A percentile compares a stretch with the other conserved stretches of the same genome.
Evolutionary conservation across 129 eudicot species (phyloP).

Genomic region (Flaveria brownii): DNA sequence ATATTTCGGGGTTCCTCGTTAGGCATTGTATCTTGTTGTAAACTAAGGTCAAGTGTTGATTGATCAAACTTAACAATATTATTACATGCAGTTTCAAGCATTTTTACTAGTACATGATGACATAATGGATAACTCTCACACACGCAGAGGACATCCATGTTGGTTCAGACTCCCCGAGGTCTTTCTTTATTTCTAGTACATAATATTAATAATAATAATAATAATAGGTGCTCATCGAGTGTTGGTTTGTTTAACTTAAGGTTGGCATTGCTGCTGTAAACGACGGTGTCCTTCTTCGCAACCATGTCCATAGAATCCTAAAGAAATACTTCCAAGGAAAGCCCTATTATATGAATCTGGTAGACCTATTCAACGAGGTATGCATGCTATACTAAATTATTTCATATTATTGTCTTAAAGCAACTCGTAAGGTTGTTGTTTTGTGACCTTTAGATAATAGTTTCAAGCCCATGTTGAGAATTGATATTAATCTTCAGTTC

Average conservation of each 20-base stretch:
- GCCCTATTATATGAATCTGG: conserved; percentile 59
- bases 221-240: not conserved
- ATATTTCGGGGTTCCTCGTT: too few species aligned
- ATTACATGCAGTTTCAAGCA: conserved; percentile 61
- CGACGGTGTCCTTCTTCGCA: conserved; percentile 73
- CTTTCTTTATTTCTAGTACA: not conserved
- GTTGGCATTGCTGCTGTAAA: conserved; percentile 76
- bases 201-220: not conserved
- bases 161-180: conserved; percentile 80
- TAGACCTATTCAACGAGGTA: conserved; percentile 77
- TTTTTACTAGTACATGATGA: conserved; percentile 76
- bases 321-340: conserved; percentile 51
- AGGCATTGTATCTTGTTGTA: too few species aligned
- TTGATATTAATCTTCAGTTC: not conserved
- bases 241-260: conserved; percentile 34
- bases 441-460: not conserved
- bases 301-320: conserved; percentile 66
- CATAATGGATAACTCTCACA: conserved; percentile 63
- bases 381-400: not conserved
- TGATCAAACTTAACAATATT: too few species aligned
- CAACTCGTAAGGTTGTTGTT: too few species aligned
- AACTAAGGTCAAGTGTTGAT: too few species aligned
- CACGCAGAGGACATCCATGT: conserved; percentile 75
- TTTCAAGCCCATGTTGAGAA: not conserved
- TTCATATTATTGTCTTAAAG: too few species aligned